These are phyloP conservation scores for Macrocybe sp. DNA, from an alignment of 1,284 basidiomycete genomes.

Conservation along the genomic window DNA sequence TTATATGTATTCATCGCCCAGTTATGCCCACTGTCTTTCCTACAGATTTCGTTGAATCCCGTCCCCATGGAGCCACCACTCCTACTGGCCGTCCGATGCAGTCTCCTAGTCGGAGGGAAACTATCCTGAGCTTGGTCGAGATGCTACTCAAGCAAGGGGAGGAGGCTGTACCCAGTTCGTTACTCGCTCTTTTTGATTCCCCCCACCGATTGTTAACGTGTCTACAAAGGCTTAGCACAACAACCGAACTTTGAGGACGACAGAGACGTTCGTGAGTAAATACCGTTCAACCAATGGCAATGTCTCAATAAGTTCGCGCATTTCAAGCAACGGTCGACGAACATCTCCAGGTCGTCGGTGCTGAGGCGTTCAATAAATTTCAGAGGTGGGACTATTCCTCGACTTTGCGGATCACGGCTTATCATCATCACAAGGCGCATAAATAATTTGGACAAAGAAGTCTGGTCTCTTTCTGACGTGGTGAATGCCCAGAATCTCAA, in stretches of 20 bases:
- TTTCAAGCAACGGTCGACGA: conserved; percentile 59
- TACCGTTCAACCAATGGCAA: not conserved
- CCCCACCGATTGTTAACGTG: not conserved
- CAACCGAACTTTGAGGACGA: conserved; percentile 54
- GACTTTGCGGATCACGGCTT: conserved; percentile 2
- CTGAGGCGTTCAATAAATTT: conserved; percentile 57
- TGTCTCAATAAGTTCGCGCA: not conserved
- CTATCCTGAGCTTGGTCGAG: conserved; percentile 61
- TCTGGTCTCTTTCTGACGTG: conserved; percentile 19
- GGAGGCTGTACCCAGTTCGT: conserved; percentile 39
- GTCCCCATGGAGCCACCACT: conserved; percentile 12
- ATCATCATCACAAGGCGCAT: conserved; percentile 37
- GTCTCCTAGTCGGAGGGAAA: conserved; percentile 42
- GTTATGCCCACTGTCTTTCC: conserved; percentile 11
- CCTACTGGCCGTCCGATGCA: conserved; percentile 12
- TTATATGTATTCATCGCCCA: not conserved
- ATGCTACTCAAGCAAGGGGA: conserved; percentile 54
- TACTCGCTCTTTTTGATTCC: not conserved
- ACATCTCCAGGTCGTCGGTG: conserved; percentile 57
- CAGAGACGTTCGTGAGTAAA: conserved; percentile 55
- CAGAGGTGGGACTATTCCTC: conserved; percentile 37
- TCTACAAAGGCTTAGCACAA: conserved; percentile 11
- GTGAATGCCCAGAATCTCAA: not conserved
- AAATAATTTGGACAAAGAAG: conserved; percentile 61
- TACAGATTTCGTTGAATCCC: conserved; percentile 12